A percentile compares a stretch with the other conserved stretches of the same genome.
phyloP scores from a whole-genome alignment of 495 filamentous ascomycete genomes.

The Lineolata rhizophorae region DNA sequence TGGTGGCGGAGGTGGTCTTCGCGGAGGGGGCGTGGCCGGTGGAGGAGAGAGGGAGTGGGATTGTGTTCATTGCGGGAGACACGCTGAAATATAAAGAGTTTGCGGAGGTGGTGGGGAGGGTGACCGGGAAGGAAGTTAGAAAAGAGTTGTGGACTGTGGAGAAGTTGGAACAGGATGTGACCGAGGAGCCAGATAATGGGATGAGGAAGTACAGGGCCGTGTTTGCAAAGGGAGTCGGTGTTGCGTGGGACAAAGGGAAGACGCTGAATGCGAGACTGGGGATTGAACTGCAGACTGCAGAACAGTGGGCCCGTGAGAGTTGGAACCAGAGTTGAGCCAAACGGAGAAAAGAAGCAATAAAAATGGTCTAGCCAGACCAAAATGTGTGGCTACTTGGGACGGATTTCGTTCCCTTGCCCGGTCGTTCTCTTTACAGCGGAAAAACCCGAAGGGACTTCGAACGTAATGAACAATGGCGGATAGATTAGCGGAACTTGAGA shows the following conservation, averaged over 20 bases:
- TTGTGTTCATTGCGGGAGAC: slow-evolving; percentile 35
- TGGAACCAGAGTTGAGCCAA: too few species aligned
- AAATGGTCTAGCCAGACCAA: too few species aligned
- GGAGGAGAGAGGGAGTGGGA: too few species aligned
- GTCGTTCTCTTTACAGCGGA: too few species aligned
- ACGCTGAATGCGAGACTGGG: neutral
- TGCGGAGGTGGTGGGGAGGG: slow-evolving; percentile 24
- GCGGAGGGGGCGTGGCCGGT: neutral
- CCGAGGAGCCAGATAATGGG: slow-evolving; percentile 23
- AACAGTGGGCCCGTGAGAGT: neutral
- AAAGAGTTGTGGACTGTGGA: slow-evolving; percentile 23
- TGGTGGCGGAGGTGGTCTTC: neutral
- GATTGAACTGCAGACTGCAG: neutral
- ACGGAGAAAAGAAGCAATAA: too few species aligned
- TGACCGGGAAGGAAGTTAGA: slow-evolving; percentile 19
- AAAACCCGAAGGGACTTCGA: too few species aligned
- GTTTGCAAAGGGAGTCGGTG: slow-evolving; percentile 34
- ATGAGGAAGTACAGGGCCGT: slow-evolving; percentile 36
- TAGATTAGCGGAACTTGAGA: too few species aligned
- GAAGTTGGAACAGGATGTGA: slow-evolving; percentile 19
- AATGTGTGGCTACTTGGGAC: too few species aligned
- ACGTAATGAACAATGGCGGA: too few species aligned
- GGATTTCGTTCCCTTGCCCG: too few species aligned
- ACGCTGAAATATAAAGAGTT: slow-evolving; percentile 31
- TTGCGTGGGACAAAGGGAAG: slow-evolving; percentile 28